Evolutionary conservation across 2,329 filamentous ascomycete genomes (phyloP), one percentile per base, ranked within the genome.

Genomic region (Cercospora citrullina): DNA sequence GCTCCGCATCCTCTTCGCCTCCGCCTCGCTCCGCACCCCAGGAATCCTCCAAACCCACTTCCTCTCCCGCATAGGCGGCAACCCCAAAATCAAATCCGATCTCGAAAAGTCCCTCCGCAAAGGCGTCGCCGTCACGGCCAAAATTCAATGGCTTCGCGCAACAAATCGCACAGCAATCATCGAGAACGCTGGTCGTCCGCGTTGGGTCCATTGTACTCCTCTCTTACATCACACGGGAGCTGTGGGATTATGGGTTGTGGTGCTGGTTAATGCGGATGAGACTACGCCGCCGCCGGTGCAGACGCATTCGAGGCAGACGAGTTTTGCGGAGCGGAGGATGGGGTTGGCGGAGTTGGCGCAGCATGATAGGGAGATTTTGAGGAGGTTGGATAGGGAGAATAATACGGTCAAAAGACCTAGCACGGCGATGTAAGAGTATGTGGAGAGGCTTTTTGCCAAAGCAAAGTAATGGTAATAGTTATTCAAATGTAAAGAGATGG

Each of bases 181-280:
- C 7, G 75, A 78, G n/a, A 84, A 82, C 23, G 81, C 86, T 42
- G 90, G 90, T 0, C 84, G 89, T n/a, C 84, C 86, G 51, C 84
- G 90, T 60, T 93, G 90, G 90, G 89, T 93, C 30, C 91, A 93
- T 76, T 91, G 89, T 74, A 93, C 90, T n/a, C 91, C 91, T 3
- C 80, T 93, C 5, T 79, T 91, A 2, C 90, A 90, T 3, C 83
- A 84, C 42, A 88, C 88, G 69, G 88, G 89, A 1, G 81, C 85
- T 3, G 87, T 93, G 0, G 91, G 91, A 14, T 89, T 92, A 0
- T 93, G 90, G 91, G 91, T 93, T 87, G 84, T 93, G 5, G 84
- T 93, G 0, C 82, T 93, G 16, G 87, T 92, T 0, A 23, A 62
- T 12, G 62, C 51, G 1, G 62, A 62, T 39, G 66, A 68, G 26